phyloP scores from a whole-genome alignment of 2,329 filamentous ascomycete genomes.

The Neophaeococcomyces mojaviensis region DNA sequence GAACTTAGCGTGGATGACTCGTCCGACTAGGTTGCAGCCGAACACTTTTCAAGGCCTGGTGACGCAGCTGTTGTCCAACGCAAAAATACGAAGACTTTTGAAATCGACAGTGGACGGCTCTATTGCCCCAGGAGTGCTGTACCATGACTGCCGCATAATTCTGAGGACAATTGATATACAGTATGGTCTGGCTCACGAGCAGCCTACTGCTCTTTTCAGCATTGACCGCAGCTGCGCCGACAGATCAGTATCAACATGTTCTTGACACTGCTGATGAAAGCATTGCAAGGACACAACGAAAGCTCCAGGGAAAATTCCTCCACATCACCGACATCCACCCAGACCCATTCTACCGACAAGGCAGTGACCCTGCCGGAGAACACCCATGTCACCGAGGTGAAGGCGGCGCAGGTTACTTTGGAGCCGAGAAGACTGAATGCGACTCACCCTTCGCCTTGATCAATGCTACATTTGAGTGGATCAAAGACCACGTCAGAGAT shows the following conservation, averaged over 20 bases:
- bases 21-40: too few relatives aligned
- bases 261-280: not conserved
- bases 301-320: conserved; percentile 67
- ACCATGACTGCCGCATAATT: too few relatives aligned
- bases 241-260: not conserved
- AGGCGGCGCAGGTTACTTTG: conserved; percentile 62
- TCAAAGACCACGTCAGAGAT: conserved; percentile 67
- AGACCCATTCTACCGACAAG: conserved; percentile 75
- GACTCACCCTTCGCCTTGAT: conserved; percentile 74
- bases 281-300: conserved; percentile 9
- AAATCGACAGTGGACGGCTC: too few relatives aligned
- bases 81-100: too few relatives aligned
- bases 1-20: too few relatives aligned
- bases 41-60: too few relatives aligned
- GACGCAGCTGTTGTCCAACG: too few relatives aligned
- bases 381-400: conserved; percentile 70
- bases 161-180: too few relatives aligned
- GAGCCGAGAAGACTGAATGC: conserved; percentile 80
- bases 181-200: conserved; percentile 19
- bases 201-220: conserved; percentile 20
- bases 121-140: too few relatives aligned
- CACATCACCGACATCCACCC: conserved; percentile 93
- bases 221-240: conserved; percentile 14
- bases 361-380: conserved; percentile 61
- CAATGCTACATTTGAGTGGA: conserved; percentile 86